These are phyloP conservation scores for Saccharomyces hybrid DNA, from an alignment of 1,139 yeast species.

Conservation along the genomic window DNA sequence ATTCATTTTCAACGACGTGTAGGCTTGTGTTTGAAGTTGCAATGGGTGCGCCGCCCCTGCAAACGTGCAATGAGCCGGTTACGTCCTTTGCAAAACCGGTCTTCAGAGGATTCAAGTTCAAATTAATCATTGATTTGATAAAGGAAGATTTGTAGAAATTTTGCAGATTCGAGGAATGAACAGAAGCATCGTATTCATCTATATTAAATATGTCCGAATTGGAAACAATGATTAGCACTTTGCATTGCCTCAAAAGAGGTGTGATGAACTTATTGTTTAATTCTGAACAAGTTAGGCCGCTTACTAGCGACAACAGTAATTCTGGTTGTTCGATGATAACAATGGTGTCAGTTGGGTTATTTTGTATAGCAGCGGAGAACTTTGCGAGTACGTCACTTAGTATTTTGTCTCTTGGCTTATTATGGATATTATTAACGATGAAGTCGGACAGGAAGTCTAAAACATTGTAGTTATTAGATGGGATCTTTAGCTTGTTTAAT, in stretches of 20 bases:
- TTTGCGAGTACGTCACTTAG: slow-evolving; percentile 14
- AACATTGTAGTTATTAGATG: slow-evolving; percentile 13
- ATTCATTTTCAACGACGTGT: slow-evolving; percentile 51
- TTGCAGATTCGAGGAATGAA: slow-evolving; percentile 10
- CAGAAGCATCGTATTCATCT: slow-evolving; percentile 9
- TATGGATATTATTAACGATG: slow-evolving; percentile 17
- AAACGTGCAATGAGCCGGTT: slow-evolving; percentile 60
- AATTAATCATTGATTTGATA: slow-evolving; percentile 22
- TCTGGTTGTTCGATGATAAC: slow-evolving; percentile 31
- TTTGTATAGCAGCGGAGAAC: slow-evolving; percentile 10
- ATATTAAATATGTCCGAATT: slow-evolving; percentile 16
- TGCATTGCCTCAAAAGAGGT: slow-evolving; percentile 23
- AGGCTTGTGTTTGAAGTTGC: slow-evolving; percentile 14
- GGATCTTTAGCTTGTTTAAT: slow-evolving; percentile 20
- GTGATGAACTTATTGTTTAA: slow-evolving; percentile 21
- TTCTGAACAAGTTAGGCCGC: slow-evolving; percentile 24
- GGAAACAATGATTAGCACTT: slow-evolving; percentile 21
- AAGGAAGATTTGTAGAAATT: slow-evolving; percentile 21
- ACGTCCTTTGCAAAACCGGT: slow-evolving; percentile 83
- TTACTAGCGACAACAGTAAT: slow-evolving; percentile 21
- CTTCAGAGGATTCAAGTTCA: slow-evolving; percentile 55
- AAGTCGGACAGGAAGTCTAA: slow-evolving; percentile 25
- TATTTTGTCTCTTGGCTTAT: slow-evolving; percentile 25
- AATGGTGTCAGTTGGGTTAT: slow-evolving; percentile 5
- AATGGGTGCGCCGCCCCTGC: slow-evolving; percentile 44